These are phyloP conservation scores for Clonostachys rhizophaga DNA, from an alignment of 2,329 filamentous ascomycete genomes.

Conservation along the genomic window DNA sequence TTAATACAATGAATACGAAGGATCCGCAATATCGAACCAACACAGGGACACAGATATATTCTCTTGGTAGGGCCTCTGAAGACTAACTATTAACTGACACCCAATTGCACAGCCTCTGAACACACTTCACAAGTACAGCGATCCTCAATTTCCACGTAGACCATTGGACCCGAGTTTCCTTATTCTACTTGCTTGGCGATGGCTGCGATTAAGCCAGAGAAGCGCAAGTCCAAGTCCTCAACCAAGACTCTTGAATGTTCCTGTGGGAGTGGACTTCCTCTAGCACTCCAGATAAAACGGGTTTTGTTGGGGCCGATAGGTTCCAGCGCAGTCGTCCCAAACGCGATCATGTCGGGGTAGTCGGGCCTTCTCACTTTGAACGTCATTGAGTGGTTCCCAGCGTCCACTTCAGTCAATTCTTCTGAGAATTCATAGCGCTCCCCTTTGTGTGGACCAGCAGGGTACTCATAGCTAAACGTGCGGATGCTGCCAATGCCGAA, in stretches of 20 bases:
- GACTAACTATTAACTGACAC: neutral
- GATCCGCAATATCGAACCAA: too few relatives aligned
- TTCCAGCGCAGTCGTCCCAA: neutral
- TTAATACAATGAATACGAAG: too few relatives aligned
- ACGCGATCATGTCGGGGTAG: neutral
- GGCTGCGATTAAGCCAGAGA: neutral
- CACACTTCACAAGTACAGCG: neutral
- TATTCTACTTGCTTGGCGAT: neutral
- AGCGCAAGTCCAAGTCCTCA: neutral
- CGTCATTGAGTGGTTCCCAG: neutral
- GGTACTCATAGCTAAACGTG: neutral
- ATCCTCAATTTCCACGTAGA: neutral
- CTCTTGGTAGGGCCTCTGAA: too few relatives aligned
- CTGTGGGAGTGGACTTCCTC: neutral
- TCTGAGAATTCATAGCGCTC: neutral
- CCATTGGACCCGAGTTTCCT: neutral
- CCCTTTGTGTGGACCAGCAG: neutral
- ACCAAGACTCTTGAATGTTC: neutral
- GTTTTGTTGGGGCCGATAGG: neutral
- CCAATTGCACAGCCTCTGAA: neutral
- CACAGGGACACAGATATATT: too few relatives aligned
- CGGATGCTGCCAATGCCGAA: neutral
- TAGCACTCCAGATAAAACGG: neutral
- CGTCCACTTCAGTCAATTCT: neutral
- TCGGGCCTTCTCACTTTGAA: neutral